Evolutionary conservation across 2,329 filamentous ascomycete species (phyloP).

Genomic region (Thermothelomyces thermophilus): DNA sequence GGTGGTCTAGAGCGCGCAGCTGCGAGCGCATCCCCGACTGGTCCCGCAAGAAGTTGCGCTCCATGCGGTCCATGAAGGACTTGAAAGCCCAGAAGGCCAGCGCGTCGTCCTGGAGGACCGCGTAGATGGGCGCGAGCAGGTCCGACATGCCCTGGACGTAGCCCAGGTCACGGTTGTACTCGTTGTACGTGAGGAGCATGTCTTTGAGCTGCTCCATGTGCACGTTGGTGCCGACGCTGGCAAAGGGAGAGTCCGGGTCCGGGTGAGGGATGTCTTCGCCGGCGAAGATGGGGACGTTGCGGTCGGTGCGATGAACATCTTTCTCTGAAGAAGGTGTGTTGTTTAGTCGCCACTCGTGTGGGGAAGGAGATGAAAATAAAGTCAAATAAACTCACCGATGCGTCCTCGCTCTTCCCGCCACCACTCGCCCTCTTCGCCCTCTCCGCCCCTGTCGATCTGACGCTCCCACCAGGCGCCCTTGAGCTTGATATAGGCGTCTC

Average conservation of each 20-base stretch:
- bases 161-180: conserved; percentile 90
- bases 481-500: conserved; percentile 89
- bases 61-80: conserved; percentile 96
- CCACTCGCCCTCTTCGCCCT: conserved; percentile 81
- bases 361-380: neutral
- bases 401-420: conserved; percentile 91
- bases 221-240: conserved; percentile 87
- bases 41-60: conserved; percentile 90
- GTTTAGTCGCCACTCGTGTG: neutral
- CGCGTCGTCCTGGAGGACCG: conserved; percentile 94
- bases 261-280: conserved; percentile 96
- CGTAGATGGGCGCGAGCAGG: conserved; percentile 89
- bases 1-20: conserved; percentile 82
- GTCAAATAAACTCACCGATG: conserved; percentile 62
- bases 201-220: conserved; percentile 99
- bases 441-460: conserved; percentile 73
- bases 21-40: conserved; percentile 95
- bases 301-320: conserved; percentile 95
- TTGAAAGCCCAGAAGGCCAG: conserved; percentile 96
- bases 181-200: conserved; percentile 97
- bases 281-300: conserved; percentile 87
- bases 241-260: conserved; percentile 91
- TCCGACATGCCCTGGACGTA: conserved; percentile 99
- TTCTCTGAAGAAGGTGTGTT: conserved; percentile 62
- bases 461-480: conserved; percentile 97